Evolutionary conservation across 2,329 filamentous ascomycete species (phyloP).

Genomic region (Venturia aucupariae): DNA sequence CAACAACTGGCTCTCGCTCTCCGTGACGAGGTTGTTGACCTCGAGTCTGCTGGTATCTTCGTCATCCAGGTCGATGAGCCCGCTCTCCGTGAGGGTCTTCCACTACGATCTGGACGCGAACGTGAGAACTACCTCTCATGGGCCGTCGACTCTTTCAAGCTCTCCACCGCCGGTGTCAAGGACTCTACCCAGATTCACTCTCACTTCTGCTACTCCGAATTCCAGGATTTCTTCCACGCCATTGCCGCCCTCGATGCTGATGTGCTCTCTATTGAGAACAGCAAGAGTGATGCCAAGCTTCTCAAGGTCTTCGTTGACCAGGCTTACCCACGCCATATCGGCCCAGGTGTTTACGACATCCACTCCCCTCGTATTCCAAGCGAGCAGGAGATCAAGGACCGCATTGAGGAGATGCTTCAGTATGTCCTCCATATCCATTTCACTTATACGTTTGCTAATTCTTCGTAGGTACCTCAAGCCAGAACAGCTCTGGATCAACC

Average conservation of each 20-base stretch:
- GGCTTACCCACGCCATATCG: conserved; percentile 95
- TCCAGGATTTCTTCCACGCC: conserved; percentile 99
- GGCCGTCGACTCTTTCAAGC: conserved; percentile 97
- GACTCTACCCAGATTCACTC: conserved; percentile 99
- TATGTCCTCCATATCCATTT: conserved; percentile 26
- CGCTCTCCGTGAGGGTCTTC: conserved; percentile 97
- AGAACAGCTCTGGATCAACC: conserved; percentile 99
- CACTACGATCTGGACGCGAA: conserved; percentile 86
- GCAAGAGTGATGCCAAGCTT: conserved; percentile 99
- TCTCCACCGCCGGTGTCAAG: conserved; percentile 84
- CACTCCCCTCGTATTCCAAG: conserved; percentile 96
- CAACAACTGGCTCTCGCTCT: conserved; percentile 97
- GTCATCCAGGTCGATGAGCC: conserved; percentile 99
- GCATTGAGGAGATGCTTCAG: conserved; percentile 95
- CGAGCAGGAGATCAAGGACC: conserved; percentile 97
- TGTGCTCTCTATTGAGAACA: conserved; percentile 99
- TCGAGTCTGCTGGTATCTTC: conserved; percentile 90
- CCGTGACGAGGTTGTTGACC: conserved; percentile 95
- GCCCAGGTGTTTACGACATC: conserved; percentile 99
- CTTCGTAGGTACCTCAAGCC: conserved; percentile 65
- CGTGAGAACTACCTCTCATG: conserved; percentile 94
- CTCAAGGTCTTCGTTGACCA: conserved; percentile 97
- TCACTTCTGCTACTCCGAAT: conserved; percentile 99
- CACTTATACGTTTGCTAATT: not conserved
- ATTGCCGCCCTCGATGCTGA: conserved; percentile 96